These are phyloP conservation scores for Apophysomyces variabilis DNA, from an alignment of 371 early-diverging fungal species.

Conservation along the genomic window DNA sequence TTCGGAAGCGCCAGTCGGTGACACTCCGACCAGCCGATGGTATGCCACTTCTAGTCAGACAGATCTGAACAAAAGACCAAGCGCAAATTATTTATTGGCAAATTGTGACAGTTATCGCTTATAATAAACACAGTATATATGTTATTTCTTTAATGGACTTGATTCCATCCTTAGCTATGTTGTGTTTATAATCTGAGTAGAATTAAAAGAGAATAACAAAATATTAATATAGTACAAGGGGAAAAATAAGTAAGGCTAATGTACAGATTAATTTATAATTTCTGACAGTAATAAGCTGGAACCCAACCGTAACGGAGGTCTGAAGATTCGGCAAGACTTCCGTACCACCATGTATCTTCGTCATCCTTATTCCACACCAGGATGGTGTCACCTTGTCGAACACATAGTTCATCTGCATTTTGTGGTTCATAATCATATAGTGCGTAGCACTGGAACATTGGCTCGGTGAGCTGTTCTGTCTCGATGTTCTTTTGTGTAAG, in stretches of 20 bases:
- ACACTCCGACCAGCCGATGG: slow-evolving; percentile 45
- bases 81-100: too few relatives aligned
- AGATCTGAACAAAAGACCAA: neutral
- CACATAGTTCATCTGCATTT: slow-evolving; percentile 14
- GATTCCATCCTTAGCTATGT: too few relatives aligned
- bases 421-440: slow-evolving; percentile 18
- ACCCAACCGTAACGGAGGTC: slow-evolving; percentile 11
- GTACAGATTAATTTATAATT: slow-evolving; percentile 4
- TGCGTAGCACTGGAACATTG: slow-evolving; percentile 17
- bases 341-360: slow-evolving; percentile 26
- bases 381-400: slow-evolving; percentile 21
- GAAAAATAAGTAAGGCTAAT: neutral
- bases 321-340: neutral
- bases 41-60: slow-evolving; percentile 34
- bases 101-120: too few relatives aligned
- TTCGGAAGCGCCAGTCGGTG: slow-evolving; percentile 33
- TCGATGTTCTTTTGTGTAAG: neutral
- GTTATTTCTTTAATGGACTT: too few relatives aligned
- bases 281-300: slow-evolving; percentile 14
- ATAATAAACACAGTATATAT: too few relatives aligned
- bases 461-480: neutral
- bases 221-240: too few relatives aligned
- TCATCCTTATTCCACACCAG: slow-evolving; percentile 19
- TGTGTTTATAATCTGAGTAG: too few relatives aligned
- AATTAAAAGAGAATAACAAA: too few relatives aligned